Base-by-base conservation (phyloP, 2,329 filamentous ascomycete genomes). In the Colletotrichum tanaceti region DNA sequence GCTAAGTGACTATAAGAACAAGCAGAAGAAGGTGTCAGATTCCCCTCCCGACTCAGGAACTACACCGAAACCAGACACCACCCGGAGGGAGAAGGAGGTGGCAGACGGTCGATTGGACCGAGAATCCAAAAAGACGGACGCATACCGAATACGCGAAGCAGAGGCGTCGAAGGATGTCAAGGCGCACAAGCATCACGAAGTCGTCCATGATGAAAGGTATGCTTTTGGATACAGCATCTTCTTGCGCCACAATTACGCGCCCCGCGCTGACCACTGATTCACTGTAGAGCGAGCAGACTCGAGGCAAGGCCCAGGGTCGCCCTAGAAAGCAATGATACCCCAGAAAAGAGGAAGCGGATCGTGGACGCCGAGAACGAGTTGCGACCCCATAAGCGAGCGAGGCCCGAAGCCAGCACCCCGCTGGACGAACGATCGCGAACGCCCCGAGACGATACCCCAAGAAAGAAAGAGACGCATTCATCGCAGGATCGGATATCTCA, bases 1-100 rank as follows among this genome's bases (percentile, higher is more conserved):
- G 16, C 77, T 89, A 69, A 86, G 84, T 76, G 87, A 89, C 75
- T 89, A 88, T 73, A 86, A 86, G 77, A 88, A 86, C 70, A 85
- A 85, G 75, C 85, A 84, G 75, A 79, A 77, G 72, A 79, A 79
- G 61, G 41, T 52, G 11, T 55, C 61, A n/a, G 58, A 63, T 58
- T 71, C 71, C 13, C 72, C 70, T 46, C 71, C 65, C 32, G 60
- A 64, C 32, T 66, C 65, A 55, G 59, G 71, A 65, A 64, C 70
- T 16, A 68, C 70, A 6, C 24, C 71, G 18, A 79, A 74, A 68
- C 61, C 71, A 13, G 77, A 78, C 65, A 64, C 73, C 57, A 71
- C 70, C 50, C 75, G 74, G 11, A 62, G 70, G 60, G 62, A 72
- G 9, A 62, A 70, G 57, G 60, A 71, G 43, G 32, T 35, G 32